These are phyloP conservation scores for Kickxella alabastrina DNA, from an alignment of 192 early-diverging fungal genomes.

Conservation along the genomic window DNA sequence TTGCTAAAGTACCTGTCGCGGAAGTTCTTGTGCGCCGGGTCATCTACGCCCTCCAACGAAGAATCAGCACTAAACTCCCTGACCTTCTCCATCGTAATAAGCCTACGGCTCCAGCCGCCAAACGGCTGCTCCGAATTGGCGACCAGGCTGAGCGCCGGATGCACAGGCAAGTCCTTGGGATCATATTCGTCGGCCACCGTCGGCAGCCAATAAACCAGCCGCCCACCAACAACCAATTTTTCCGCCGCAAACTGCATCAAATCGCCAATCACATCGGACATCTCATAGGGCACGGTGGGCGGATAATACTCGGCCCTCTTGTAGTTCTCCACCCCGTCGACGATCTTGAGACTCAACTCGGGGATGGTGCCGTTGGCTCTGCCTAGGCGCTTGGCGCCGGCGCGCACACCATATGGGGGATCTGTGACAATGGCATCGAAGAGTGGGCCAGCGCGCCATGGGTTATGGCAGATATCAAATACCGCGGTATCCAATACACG, in stretches of 20 bases:
- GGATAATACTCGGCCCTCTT: conserved; percentile 71
- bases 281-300: conserved; percentile 91
- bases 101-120: conserved; percentile 83
- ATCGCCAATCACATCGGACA: conserved; percentile 84
- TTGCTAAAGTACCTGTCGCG: conserved; percentile 39
- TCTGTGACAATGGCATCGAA: conserved; percentile 95
- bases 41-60: not conserved
- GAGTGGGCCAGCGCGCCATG: conserved; percentile 62
- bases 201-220: conserved; percentile 96
- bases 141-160: conserved; percentile 74
- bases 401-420: conserved; percentile 94
- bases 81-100: conserved; percentile 95
- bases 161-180: conserved; percentile 75
- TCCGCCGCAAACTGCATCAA: conserved; percentile 78
- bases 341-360: conserved; percentile 18
- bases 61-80: not conserved
- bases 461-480: conserved; percentile 83
- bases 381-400: conserved; percentile 90
- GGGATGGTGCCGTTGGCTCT: conserved; percentile 46
- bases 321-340: conserved; percentile 43
- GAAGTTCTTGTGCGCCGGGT: conserved; percentile 44
- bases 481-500: conserved; percentile 79
- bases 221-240: conserved; percentile 71
- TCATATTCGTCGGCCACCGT: conserved; percentile 82
- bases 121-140: conserved; percentile 95